These are phyloP conservation scores for Mallotus repandus DNA, from an alignment of 441 rosid genomes.

Conservation along the genomic window DNA sequence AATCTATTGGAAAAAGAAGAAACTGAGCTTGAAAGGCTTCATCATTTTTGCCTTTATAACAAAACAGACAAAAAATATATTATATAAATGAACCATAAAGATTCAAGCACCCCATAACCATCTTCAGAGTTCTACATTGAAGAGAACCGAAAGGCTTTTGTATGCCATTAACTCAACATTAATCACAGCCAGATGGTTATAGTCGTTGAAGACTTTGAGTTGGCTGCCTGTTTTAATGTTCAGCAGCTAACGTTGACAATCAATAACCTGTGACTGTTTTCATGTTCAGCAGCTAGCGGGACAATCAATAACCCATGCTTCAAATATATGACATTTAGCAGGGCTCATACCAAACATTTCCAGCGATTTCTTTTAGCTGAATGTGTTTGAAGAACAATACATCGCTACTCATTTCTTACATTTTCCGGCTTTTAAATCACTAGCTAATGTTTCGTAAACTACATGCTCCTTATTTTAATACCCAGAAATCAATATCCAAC, in stretches of 20 bases:
- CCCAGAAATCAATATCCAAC: neutral
- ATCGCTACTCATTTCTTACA: neutral
- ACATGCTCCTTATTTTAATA: constrained; percentile 3
- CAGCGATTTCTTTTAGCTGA: neutral
- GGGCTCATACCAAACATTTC: neutral
- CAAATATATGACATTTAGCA: neutral
- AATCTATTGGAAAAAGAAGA: too few species aligned
- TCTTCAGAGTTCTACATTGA: too few species aligned
- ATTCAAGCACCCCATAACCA: neutral
- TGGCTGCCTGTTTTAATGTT: too few species aligned
- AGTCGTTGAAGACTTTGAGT: too few species aligned
- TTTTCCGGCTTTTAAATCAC: neutral
- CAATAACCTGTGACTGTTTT: neutral
- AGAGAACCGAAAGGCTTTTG: too few species aligned
- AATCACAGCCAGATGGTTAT: too few species aligned
- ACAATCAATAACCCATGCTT: neutral
- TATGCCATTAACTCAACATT: too few species aligned
- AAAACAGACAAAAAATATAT: too few species aligned
- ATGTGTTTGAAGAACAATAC: neutral
- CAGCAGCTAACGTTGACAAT: neutral
- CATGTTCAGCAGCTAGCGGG: too few species aligned
- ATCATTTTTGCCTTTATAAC: too few species aligned
- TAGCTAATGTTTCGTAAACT: neutral
- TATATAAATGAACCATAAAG: neutral
- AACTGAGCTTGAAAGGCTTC: too few species aligned